Evolutionary conservation across 1,284 basidiomycete species (phyloP), one percentile per base, ranked within the genome.

Genomic region (Trichosporon asahii): DNA sequence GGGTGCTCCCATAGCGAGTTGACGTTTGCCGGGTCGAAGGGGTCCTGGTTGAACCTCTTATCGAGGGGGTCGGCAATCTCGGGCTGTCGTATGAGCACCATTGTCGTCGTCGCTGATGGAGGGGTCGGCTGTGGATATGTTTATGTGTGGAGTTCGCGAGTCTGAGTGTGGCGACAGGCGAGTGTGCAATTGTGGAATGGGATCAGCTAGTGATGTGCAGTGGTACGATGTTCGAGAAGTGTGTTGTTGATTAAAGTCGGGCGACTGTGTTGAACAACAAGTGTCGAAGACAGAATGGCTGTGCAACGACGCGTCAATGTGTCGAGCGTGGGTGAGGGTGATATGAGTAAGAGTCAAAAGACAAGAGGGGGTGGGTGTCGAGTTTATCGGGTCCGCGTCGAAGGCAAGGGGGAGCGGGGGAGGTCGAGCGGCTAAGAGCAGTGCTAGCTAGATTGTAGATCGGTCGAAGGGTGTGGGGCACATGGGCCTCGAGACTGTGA

Each of bases 1-100:
- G 57, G 29, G 8, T 61, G 57, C 27, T 61, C 57, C 57, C 57
- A 61, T 33, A 61, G 29, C 15, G 57, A 61, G 57, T 61, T 61
- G 12, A 31, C 27, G 12, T 33, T n/a, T 18, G 14, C 18, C 7
- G 57, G 57, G 57, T 61, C 29, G 57, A 61, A 61, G 15, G 57
- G 57, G n/a, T 61, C 57, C 27, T 31, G 14, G 29, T 61, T 31
- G 29, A 61, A 61, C 57, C 27, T 11, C 15, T 61, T 33, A n/a
- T 61, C 57, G 27, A 61, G 57, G 7, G 29, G 29, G n/a, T 61
- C 18, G 9, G 18, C 14, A 8, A 61, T 8, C 57, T 61, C 57
- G 12, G 29, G 27, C 8, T 61, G 14, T 18, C 57, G 57, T 7
- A 61, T 31, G 27, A 31, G 11, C 27, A 31, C 57, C 57, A 61